Evolutionary conservation across 2,329 filamentous ascomycete species (phyloP), one percentile per base, ranked within the genome.

Genomic region (Orbilia javanica): DNA sequence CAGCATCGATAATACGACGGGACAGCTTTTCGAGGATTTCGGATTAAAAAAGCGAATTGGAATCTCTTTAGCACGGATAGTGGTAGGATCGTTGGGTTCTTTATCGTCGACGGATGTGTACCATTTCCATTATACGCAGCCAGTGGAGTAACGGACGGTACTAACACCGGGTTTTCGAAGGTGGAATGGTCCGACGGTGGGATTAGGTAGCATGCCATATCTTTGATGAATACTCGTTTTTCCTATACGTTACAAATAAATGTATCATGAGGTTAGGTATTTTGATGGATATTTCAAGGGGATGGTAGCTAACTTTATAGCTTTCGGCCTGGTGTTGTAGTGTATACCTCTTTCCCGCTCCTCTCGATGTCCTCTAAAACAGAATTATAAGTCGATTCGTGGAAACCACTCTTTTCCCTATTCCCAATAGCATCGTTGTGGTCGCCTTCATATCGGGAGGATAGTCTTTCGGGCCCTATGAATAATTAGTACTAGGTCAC

Each of bases 151-250:
- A 97, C 87, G n/a, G 93, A 97, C 1, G 92, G 92, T 8, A 93
- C 94, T 77, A 96, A 89, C n/a, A 42, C 39, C 2, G 75, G 53
- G 13, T 79, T 60, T n/a, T 64, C 20, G 60, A 86, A 87, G 63
- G 93, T 89, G 13, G 88, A 87, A 82, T 91, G 88, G 55, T 88
- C 87, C 79, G 92, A 86, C 2, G 93, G 93, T 4, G 94, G 92
- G 80, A 97, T 87, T 80, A 97, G 87, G 84, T 98, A 98, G 85
- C 97, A 92, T 70, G 92, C 91, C 86, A 98, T 99, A 84, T 98
- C 96, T 85, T 99, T 99, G 88, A 99, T 96, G 86, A 98, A 97
- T 82, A 97, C 86, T 81, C 95, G 92, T 86, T 97, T 97, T 82
- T 90, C 92, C 92, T 96, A 81, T 42, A 60, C 7, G 4, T 39